Percentiles rank a stretch among this genome's conserved stretches.
Conservation (phyloP, 1,139 yeast species). For the Saccharomyces hybrid region DNA sequence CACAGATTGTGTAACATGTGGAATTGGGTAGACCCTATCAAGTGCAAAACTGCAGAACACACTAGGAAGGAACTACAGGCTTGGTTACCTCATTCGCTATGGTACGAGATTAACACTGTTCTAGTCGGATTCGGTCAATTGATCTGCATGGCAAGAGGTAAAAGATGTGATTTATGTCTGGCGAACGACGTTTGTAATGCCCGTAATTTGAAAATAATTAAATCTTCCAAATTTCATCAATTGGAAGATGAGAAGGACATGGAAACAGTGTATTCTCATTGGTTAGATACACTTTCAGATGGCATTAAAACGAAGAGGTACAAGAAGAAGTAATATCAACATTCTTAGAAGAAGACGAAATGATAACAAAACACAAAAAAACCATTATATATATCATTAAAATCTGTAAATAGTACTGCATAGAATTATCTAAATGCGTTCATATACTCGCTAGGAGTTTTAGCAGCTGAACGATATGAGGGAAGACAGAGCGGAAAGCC, state of each 20-base stretch:
- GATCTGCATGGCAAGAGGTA: slow-evolving; percentile 65
- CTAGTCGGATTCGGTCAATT: slow-evolving; percentile 93
- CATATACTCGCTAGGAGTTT: neutral
- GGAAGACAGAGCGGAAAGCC: neutral
- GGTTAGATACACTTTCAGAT: neutral
- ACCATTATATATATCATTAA: neutral
- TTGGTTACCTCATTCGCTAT: slow-evolving; percentile 66
- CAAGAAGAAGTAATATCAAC: neutral
- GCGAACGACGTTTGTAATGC: slow-evolving; percentile 22
- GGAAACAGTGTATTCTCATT: neutral
- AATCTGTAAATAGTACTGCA: neutral
- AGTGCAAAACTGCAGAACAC: slow-evolving; percentile 60
- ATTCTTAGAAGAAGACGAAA: neutral
- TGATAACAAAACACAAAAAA: neutral
- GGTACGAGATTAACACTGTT: slow-evolving; percentile 81
- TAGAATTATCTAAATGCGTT: neutral
- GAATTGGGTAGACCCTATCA: slow-evolving; percentile 57
- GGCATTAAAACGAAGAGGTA: neutral
- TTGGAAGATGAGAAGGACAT: neutral
- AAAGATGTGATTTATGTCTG: slow-evolving; percentile 63
- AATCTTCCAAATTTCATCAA: neutral
- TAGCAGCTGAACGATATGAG: neutral
- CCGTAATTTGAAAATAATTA: neutral
- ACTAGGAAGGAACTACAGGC: slow-evolving; percentile 60
- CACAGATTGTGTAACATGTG: slow-evolving; percentile 76